Evolutionary conservation across 176 grass and related monocot species (phyloP).

Genomic region (Sorghum bicolor): Sorghum_bicolor_NCBIv3 NC_012871.2:71461501-71462000

Average conservation of each 20-base stretch:
- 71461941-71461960: not conserved
- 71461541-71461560: not conserved
- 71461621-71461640: slow-evolving; percentile 86
- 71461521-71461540: not conserved
- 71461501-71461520: slow-evolving; percentile 78
- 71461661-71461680: slow-evolving; percentile 97
- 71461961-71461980: not conserved
- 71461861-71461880: not conserved
- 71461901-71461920: not conserved
- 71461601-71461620: slow-evolving; percentile 95
- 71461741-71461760: slow-evolving; percentile 95
- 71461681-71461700: slow-evolving; percentile 92
- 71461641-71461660: slow-evolving; percentile 92
- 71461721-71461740: slow-evolving; percentile 86
- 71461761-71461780: slow-evolving; percentile 97
- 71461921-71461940: not conserved
- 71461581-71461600: slow-evolving; percentile 32
- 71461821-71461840: not conserved
- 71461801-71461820: slow-evolving; percentile 41
- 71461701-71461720: slow-evolving; percentile 93
- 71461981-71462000: slow-evolving; percentile 16
- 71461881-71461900: not conserved
- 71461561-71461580: not conserved
- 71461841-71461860: not conserved
- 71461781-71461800: slow-evolving; percentile 99